phyloP scores from a whole-genome alignment of 805 yeast genomes.

The Myxozyma geophila region DNA sequence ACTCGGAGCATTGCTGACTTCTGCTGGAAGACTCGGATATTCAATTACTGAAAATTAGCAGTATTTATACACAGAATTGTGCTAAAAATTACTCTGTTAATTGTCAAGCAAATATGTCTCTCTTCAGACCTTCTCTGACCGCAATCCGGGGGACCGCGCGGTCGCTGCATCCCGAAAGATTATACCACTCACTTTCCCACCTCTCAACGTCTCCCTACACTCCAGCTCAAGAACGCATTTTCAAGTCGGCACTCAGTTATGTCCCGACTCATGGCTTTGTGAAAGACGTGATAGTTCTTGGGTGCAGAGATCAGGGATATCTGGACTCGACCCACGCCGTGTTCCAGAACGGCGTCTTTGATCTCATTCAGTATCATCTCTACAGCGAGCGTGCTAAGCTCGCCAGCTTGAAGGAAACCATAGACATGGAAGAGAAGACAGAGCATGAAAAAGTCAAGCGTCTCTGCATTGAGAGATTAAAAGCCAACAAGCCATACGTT shows the following conservation, averaged over 20 bases:
- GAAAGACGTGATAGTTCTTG: constrained; percentile 53
- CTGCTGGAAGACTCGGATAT: too few relatives aligned
- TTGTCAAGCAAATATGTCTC: background rate
- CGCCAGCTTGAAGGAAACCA: constrained; percentile 40
- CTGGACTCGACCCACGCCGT: constrained; percentile 56
- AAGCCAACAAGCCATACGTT: constrained; percentile 56
- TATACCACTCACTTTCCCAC: constrained; percentile 45
- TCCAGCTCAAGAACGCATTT: constrained; percentile 49
- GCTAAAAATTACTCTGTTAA: too few relatives aligned
- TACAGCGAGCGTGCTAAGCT: constrained; percentile 48
- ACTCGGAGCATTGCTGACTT: too few relatives aligned
- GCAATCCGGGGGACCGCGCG: background rate
- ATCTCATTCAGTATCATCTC: constrained; percentile 62
- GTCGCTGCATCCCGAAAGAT: background rate
- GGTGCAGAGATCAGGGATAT: constrained; percentile 55
- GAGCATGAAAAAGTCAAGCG: constrained; percentile 50
- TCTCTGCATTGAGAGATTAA: constrained; percentile 52
- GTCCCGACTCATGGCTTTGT: constrained; percentile 62
- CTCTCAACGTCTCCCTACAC: constrained; percentile 37
- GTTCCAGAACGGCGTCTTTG: constrained; percentile 52
- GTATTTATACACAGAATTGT: too few relatives aligned
- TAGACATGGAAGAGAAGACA: constrained; percentile 49
- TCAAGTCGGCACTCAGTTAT: constrained; percentile 46
- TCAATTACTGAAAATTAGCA: too few relatives aligned
- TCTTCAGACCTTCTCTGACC: background rate